Percentiles rank a stretch among this genome's conserved stretches.
Conservation (phyloP, 1,139 yeast species). For the Geotrichum carabidarum region DNA sequence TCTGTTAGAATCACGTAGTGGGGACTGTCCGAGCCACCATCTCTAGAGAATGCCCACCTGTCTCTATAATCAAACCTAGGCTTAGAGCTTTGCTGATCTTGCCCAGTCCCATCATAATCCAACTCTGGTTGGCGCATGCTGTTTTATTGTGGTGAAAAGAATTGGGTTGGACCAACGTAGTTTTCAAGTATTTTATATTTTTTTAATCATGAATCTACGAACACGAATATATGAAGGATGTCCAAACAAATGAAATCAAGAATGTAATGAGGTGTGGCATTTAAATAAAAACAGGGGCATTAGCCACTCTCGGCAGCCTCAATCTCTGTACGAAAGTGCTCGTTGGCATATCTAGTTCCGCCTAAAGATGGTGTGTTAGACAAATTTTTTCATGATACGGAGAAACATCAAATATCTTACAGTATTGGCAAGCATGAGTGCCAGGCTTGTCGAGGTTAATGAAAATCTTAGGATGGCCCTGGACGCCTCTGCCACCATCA, state of each 20-base stretch:
- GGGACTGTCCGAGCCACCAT: not conserved
- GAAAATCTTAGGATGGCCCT: slow-evolving; percentile 81
- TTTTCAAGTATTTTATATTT: not conserved
- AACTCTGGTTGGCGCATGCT: slow-evolving; percentile 4
- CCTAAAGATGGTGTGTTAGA: slow-evolving; percentile 1
- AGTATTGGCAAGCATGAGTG: slow-evolving; percentile 71
- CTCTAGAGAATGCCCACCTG: too few relatives aligned
- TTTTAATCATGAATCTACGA: not conserved
- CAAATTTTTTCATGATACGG: not conserved
- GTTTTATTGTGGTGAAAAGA: not conserved
- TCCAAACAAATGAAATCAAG: not conserved
- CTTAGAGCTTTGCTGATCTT: too few relatives aligned
- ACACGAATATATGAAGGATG: not conserved
- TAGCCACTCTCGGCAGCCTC: slow-evolving; percentile 18
- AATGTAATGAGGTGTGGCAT: not conserved
- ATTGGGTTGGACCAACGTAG: not conserved
- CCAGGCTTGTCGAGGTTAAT: slow-evolving; percentile 76
- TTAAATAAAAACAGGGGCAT: not conserved
- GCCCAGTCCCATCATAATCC: slow-evolving; percentile 10
- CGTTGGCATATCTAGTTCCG: slow-evolving; percentile 19
- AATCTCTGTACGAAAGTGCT: slow-evolving; percentile 14
- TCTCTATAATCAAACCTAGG: too few relatives aligned
- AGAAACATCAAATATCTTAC: slow-evolving; percentile 34
- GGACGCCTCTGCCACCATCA: slow-evolving; percentile 73
- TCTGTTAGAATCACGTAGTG: slow-evolving; percentile 9